Evolutionary conservation across 164 flowering plant species (phyloP), one percentile per base, ranked within the genome.

Genomic region (Magnolia kwangsiensis): DNA sequence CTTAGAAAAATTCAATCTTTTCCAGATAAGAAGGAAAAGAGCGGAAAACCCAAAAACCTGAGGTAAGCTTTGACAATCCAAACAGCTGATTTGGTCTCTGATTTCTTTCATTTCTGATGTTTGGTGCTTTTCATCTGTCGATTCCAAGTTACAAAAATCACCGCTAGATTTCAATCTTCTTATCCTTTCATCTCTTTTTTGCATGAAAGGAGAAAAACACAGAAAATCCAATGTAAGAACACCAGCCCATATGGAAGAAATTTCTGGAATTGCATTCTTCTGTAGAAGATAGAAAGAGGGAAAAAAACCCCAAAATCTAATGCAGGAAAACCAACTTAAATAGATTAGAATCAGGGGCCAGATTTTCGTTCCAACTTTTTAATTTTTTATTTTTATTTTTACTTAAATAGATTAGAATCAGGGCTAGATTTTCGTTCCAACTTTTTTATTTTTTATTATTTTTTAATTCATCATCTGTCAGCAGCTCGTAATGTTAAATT

Each of bases 401-500:
- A 9, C 18, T 11, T 16, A 55, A 55, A 55, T 55, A 55, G 61
- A 37, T 55, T 16, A 23, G 24, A 23, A 23, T 23, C 24, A 23
- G 24, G 37, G 37, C 4, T 4, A 31, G 37, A 31, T 31, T 31
- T 31, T 1, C 37, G 1, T 31, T 31, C 2, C 37, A 2, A 31
- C 24, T 23, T 23, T 27, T 27, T 27, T 27, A 1, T 27, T 27
- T 27, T 37, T 37, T 37, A 4, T 37, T 37, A 1, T 37, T 59
- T 59, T 59, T 13, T 7, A 13, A 59, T 59, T 13, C 9, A 64
- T 64, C 67, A 19, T 8, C 67, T 64, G 19, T 7, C 24, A n/a
- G 67, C 67, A 3, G 9, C 21, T 64, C 72, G 55, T 70, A 11
- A 70, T 70, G 72, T 24, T 70, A 70, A 45, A 70, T 70, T 23